Evolutionary conservation across 1,284 basidiomycete genomes (phyloP).

Genomic region (Irpex sp.): DNA sequence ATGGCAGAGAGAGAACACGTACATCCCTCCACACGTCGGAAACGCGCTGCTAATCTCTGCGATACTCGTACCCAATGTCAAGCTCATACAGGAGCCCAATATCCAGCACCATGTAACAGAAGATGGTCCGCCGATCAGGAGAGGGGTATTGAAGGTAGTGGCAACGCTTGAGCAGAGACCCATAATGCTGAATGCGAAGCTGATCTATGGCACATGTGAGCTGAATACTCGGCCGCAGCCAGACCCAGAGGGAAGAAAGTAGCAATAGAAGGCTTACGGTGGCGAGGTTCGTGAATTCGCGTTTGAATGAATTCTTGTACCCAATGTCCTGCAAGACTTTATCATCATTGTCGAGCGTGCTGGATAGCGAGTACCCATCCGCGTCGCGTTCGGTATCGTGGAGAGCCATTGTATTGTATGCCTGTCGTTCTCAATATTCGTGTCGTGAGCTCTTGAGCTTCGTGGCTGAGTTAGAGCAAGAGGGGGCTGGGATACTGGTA

Average conservation of each 20-base stretch:
- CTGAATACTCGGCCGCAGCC: neutral
- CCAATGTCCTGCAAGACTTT: conserved; percentile 61
- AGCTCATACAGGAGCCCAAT: conserved; percentile 68
- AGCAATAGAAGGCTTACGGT: conserved; percentile 37
- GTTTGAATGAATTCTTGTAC: conserved; percentile 73
- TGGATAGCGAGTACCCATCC: conserved; percentile 3
- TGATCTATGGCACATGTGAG: conserved; percentile 46
- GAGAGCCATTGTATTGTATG: neutral
- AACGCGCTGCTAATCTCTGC: conserved; percentile 77
- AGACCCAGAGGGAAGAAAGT: neutral
- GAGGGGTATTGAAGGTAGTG: conserved; percentile 77
- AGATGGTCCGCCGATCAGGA: conserved; percentile 72
- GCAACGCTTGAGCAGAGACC: conserved; percentile 77
- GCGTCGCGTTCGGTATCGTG: neutral
- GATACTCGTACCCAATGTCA: conserved; percentile 69
- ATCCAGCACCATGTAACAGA: conserved; percentile 85
- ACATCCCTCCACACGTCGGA: conserved; percentile 81
- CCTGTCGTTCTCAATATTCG: no score
- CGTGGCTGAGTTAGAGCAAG: no score
- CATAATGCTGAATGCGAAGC: conserved; percentile 78
- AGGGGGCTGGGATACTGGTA: no score
- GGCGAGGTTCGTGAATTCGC: conserved; percentile 77
- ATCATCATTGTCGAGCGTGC: conserved; percentile 45
- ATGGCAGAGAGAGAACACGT: conserved; percentile 23
- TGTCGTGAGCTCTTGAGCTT: no score